These are phyloP conservation scores for Suillus occidentalis DNA, from an alignment of 768 basidiomycete genomes.

Conservation along the genomic window DNA sequence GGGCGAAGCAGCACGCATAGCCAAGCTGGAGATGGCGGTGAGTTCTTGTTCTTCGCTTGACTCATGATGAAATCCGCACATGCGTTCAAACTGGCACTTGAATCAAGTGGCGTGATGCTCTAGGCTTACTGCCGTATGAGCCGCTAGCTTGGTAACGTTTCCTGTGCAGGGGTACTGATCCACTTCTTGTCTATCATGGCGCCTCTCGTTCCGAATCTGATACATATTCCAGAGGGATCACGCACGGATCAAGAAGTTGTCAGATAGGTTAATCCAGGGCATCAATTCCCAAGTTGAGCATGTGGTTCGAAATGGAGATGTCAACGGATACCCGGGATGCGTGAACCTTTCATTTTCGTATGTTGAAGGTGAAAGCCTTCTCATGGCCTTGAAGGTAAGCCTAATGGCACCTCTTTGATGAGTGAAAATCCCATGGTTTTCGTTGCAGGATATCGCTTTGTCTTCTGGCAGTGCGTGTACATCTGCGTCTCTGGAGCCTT, in stretches of 20 bases:
- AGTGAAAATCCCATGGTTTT: conserved; percentile 2
- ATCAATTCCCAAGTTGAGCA: conserved; percentile 85
- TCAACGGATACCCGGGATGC: conserved; percentile 91
- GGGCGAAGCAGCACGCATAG: conserved; percentile 92
- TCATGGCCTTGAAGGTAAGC: conserved; percentile 94
- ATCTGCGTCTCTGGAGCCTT: conserved; percentile 96
- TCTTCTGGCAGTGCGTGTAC: conserved; percentile 99
- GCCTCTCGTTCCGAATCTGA: conserved; percentile 8
- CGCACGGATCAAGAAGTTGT: conserved; percentile 66
- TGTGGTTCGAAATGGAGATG: conserved; percentile 93
- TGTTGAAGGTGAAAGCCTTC: conserved; percentile 93
- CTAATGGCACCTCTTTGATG: not conserved
- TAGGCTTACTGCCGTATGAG: conserved; percentile 14
- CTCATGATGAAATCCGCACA: conserved; percentile 51
- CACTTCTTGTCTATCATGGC: not conserved
- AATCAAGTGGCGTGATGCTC: conserved; percentile 45
- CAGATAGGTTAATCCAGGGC: conserved; percentile 76
- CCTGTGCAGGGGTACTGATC: conserved; percentile 95
- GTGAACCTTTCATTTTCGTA: conserved; percentile 95
- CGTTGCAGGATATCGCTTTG: conserved; percentile 82
- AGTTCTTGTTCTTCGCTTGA: conserved; percentile 40
- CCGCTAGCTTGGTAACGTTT: conserved; percentile 62
- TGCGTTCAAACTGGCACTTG: conserved; percentile 27
- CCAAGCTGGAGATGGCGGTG: conserved; percentile 89
- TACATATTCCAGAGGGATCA: conserved; percentile 67